Base-by-base conservation (phyloP, 169 alveolate genomes). In the Cryptosporidium baileyi region DNA sequence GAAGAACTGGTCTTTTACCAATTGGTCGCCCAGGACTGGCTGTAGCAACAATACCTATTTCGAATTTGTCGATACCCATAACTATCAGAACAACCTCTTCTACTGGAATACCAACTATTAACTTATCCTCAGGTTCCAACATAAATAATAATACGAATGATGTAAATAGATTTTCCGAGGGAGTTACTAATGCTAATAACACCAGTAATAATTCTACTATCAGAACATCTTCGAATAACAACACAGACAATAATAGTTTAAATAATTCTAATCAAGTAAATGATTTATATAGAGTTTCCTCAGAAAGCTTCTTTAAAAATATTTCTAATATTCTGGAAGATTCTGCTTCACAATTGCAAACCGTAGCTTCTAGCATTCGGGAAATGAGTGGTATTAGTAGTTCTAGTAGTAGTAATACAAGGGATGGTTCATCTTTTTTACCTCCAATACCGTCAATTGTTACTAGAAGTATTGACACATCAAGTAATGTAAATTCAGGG, bases 21-120 rank as follows among this genome's bases (percentile, higher is more conserved):
- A 54, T 74, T 8, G 85, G 85, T 13, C 85, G 85, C 19, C 67
- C 85, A n/a, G 85, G 85, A 0, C 28, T 74, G 36, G 63, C 85
- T 11, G 85, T 74, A 36, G 67, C 85, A 32, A 74, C 85, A 2
- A 57, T 74, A 6, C 85, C 85, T 9, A 24, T 74, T 11, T 40
- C 85, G 2, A 74, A 57, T 22, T 74, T 74, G 13, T 74, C 85
- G 4, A 74, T 74, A 52, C 85, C 85, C 17, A 59, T 74, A 3
- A 74, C 85, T 19, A 74, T 74, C 30, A 74, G 85, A 13, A 59
- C 85, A 1, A 74, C 85, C 24, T 62, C 79, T 38, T 61, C 80
- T 0, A 34, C 81, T 17, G 47, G 81, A 30, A 34, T 45, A 5
- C 81, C 81, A 28, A 24, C 61, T 2, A 47, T 51, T 5, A 65